Conservation (phyloP, 306 rosid species). For the Casuarina glauca region DNA sequence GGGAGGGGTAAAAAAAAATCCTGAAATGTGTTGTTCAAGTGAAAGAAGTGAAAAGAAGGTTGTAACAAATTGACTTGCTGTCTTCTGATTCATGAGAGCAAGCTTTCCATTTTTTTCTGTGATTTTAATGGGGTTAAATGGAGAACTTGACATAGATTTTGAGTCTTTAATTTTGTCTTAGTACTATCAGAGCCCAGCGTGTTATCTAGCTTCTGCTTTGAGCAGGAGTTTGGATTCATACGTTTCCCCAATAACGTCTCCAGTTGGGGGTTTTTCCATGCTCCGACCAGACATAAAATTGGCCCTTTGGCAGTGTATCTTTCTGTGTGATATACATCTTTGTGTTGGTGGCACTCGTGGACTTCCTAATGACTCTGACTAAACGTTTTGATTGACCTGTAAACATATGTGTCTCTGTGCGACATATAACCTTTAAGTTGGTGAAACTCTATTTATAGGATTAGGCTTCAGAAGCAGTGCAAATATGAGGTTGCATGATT, state of each 20-base stretch:
- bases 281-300: background rate
- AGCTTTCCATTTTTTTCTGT: background rate
- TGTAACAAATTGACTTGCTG: background rate
- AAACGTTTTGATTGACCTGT: background rate
- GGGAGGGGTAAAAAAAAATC: background rate
- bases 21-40: background rate
- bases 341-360: background rate
- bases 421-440: background rate
- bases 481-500: conserved; percentile 28
- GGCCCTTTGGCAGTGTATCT: background rate
- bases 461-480: conserved; percentile 34
- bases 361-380: background rate
- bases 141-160: background rate
- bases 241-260: background rate
- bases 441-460: conserved; percentile 35
- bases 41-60: background rate
- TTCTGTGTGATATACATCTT: background rate
- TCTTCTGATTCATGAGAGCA: background rate
- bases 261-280: background rate
- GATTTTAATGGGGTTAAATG: background rate
- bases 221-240: background rate
- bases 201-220: conserved; percentile 4
- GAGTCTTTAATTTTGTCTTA: background rate
- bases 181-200: background rate
- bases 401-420: background rate